Base-by-base conservation (phyloP, 306 rosid genomes). In the Fagus crenata region DNA sequence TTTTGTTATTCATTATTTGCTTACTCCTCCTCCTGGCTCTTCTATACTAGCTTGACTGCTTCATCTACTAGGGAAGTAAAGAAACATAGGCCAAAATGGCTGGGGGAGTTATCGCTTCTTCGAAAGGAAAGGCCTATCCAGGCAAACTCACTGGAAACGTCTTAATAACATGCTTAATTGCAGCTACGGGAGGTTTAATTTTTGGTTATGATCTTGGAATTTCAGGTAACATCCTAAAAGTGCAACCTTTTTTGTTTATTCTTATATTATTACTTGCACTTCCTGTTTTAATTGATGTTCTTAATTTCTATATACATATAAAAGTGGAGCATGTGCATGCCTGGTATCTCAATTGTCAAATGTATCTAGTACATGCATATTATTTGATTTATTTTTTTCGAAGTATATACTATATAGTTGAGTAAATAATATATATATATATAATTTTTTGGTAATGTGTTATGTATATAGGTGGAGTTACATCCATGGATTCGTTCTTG, bases 131-230 rank as follows among this genome's bases (percentile, higher is more conserved):
- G 55, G 22, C 74, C 0, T 90, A 93, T 69, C 91, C 96, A 0
- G 96, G 91, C 0, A 77, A 85, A 35, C 87, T 87, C 67, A 91
- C 93, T 7, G 12, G 36, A 13, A 86, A 87, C 81, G 98, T 93
- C 58, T 46, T 88, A 0, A 2, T 81, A 17, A 82, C 88, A 14
- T 91, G 93, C 55, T 1, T 91, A 12, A 67, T 87, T 40, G 98
- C 97, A 1, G 96, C 93, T 0, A 76, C 78, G 1, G 97, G 96
- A 1, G 98, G 97, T 7, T 6, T 93, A 49, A 93, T 93, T 36
- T 93, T 91, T 55, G 98, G 97, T 15, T 93, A 93, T 54, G 97
- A 93, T 77, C 90, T 89, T 32, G 97, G 98, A 4, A 84, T 91
- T 75, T 93, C 98, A 60, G 97, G 98, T 93, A 78, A 32, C 5